Conservation (phyloP, 768 basidiomycete species). For the Leccinum imitatum region DNA sequence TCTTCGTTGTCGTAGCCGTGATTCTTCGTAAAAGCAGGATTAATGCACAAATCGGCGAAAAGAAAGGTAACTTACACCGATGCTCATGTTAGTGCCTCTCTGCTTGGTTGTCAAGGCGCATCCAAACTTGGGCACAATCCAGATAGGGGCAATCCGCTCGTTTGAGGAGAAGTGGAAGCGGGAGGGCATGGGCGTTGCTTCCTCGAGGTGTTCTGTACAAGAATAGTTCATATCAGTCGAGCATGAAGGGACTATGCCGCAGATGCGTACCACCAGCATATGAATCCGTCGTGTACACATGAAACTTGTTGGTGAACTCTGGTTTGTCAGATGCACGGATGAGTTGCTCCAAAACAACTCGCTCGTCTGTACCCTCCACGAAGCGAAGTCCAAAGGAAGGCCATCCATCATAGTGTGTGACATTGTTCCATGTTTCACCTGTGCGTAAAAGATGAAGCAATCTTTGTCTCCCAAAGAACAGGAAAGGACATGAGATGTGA, state of each 20-base stretch:
- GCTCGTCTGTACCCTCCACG: constrained; percentile 51
- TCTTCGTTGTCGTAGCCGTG: constrained; percentile 89
- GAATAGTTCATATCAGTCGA: background rate
- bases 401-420: constrained; percentile 78
- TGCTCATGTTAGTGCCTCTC: constrained; percentile 64
- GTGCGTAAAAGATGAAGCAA: background rate
- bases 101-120: constrained; percentile 72
- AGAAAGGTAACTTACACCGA: constrained; percentile 58
- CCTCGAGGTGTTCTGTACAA: constrained; percentile 14
- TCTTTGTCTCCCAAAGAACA: background rate
- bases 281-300: constrained; percentile 43
- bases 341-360: constrained; percentile 55
- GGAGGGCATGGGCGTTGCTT: constrained; percentile 57
- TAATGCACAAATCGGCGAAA: background rate
- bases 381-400: constrained; percentile 88
- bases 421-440: constrained; percentile 28
- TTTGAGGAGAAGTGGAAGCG: constrained; percentile 73
- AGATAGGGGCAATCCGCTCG: constrained; percentile 85
- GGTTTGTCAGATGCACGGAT: constrained; percentile 45
- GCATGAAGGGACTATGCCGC: background rate
- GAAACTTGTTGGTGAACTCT: constrained; percentile 54
- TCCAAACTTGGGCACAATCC: constrained; percentile 77
- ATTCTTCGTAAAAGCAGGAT: constrained; percentile 46
- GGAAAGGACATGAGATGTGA: background rate
- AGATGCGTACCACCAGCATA: constrained; percentile 21